phyloP scores from a whole-genome alignment of 306 rosid species.

The Castanea mollissima region DNA sequence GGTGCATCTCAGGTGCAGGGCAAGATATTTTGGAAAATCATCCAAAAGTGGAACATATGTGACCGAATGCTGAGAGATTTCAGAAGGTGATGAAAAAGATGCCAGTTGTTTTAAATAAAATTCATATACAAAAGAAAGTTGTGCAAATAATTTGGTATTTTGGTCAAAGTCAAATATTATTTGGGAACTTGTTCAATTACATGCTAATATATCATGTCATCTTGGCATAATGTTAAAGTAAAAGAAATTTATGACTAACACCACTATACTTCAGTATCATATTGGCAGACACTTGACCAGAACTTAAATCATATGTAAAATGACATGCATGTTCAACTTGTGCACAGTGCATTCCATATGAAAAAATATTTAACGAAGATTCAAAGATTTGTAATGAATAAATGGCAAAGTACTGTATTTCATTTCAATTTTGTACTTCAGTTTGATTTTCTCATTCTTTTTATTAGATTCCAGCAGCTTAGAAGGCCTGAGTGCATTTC shows the following conservation, averaged over 20 bases:
- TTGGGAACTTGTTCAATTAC: neutral
- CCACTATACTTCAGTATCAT: neutral
- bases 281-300: neutral
- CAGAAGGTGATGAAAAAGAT: neutral
- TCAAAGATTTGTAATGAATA: neutral
- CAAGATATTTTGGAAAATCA: neutral
- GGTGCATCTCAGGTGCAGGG: neutral
- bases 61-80: neutral
- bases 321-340: neutral
- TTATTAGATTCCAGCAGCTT: neutral
- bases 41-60: neutral
- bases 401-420: neutral
- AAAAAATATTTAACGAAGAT: neutral
- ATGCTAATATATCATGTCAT: neutral
- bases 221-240: neutral
- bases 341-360: neutral
- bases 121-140: neutral
- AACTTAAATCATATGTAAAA: neutral
- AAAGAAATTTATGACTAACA: neutral
- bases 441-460: neutral
- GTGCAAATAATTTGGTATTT: neutral
- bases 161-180: neutral
- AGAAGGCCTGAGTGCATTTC: neutral
- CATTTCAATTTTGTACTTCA: neutral
- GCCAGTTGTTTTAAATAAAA: neutral